Conservation (phyloP, 805 yeast genomes). For the Torulaspora gathmanii region DNA sequence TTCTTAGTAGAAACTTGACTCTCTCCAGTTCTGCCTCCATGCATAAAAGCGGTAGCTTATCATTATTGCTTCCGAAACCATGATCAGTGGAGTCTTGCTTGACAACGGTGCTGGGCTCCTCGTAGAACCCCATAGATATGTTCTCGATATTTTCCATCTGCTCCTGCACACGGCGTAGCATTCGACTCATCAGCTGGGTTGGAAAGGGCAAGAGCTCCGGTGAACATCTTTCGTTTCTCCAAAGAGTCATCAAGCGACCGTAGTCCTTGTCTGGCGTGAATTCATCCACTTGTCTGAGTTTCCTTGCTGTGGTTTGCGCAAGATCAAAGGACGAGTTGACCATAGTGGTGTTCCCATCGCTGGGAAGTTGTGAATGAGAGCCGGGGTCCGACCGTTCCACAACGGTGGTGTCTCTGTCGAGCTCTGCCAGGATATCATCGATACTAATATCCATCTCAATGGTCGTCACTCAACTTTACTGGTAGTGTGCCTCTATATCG, state of each 20-base stretch:
- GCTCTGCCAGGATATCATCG: constrained; percentile 65
- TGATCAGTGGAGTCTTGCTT: constrained; percentile 4
- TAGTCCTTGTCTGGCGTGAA: constrained; percentile 23
- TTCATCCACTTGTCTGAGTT: constrained; percentile 3
- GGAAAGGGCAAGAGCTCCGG: constrained; percentile 85
- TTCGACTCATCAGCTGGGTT: constrained; percentile 50
- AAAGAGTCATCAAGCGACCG: constrained; percentile 48
- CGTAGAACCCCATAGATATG: constrained; percentile 71
- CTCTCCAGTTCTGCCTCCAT: constrained; percentile 91
- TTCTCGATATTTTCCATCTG: constrained; percentile 74
- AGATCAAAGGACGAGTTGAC: constrained; percentile 22
- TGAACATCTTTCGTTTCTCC: constrained; percentile 81
- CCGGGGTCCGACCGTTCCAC: constrained; percentile 20
- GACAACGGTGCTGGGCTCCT: constrained; percentile 25
- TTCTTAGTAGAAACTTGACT: constrained; percentile 71
- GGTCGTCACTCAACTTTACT: neutral
- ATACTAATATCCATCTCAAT: constrained; percentile 46
- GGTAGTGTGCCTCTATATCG: neutral
- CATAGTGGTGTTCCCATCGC: constrained; percentile 23
- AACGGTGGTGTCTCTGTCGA: constrained; percentile 47
- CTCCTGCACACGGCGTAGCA: constrained; percentile 54
- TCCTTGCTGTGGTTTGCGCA: constrained; percentile 1
- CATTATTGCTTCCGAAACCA: constrained; percentile 11
- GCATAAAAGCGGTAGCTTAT: constrained; percentile 70
- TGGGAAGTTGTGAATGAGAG: constrained; percentile 11